These are phyloP conservation scores for Pterocarpus macrocarpus DNA, from an alignment of 306 rosid genomes.

Conservation along the genomic window DNA sequence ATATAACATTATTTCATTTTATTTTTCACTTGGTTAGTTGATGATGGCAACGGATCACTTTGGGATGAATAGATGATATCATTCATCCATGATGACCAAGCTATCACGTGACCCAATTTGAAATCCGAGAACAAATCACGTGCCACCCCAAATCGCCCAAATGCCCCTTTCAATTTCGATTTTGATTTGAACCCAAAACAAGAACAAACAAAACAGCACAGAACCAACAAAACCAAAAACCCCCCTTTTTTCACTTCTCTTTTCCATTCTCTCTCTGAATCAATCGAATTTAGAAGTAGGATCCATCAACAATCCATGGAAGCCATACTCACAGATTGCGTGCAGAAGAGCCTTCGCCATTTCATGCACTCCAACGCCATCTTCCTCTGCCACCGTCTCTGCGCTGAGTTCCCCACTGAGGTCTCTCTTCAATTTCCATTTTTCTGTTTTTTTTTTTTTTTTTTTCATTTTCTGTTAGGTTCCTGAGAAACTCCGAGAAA, in stretches of 20 bases:
- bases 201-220: not conserved
- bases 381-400: conserved; percentile 92
- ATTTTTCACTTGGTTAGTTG: not conserved
- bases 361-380: conserved; percentile 86
- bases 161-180: not conserved
- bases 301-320: conserved; percentile 66
- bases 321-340: conserved; percentile 74
- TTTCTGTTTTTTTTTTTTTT: not conserved
- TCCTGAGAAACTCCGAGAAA: conserved; percentile 15
- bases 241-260: not conserved
- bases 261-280: not conserved
- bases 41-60: conserved; percentile 36
- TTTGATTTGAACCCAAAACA: conserved; percentile 17
- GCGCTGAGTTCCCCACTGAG: conserved; percentile 79
- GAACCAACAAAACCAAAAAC: conserved; percentile 20
- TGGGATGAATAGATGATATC: not conserved
- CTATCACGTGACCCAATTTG: conserved; percentile 49
- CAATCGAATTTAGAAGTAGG: conserved; percentile 10
- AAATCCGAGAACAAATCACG: conserved; percentile 37
- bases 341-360: conserved; percentile 85
- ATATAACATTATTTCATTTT: no score
- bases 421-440: conserved; percentile 21
- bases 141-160: conserved; percentile 18
- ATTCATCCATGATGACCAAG: not conserved
- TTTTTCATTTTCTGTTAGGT: conserved; percentile 28